Percentiles rank a stretch among this genome's conserved stretches.
These are phyloP conservation scores for Hyaloperonospora brassicae DNA, from an alignment of 352 stramenopile species.

Conservation along the genomic window DNA sequence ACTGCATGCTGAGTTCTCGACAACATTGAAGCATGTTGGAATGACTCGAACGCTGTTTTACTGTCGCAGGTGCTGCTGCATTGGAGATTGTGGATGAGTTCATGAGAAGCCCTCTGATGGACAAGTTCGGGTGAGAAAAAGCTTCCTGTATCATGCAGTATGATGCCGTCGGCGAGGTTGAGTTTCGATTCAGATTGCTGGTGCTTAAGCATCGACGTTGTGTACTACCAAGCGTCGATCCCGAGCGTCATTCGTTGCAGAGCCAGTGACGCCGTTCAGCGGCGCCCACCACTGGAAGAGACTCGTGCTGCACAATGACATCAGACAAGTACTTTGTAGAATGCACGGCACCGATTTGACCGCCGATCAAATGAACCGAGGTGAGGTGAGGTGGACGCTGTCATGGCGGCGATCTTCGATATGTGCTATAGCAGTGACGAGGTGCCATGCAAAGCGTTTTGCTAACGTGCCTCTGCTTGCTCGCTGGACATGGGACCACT, in stretches of 20 bases:
- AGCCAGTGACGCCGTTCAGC: slow-evolving; percentile 2
- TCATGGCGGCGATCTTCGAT: neutral
- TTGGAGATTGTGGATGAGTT: slow-evolving; percentile 81
- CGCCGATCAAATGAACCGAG: slow-evolving; percentile 16
- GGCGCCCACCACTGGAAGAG: slow-evolving; percentile 37
- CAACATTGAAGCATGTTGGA: too few relatives aligned
- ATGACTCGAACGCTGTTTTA: neutral
- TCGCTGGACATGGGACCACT: too few relatives aligned
- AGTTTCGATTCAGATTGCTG: slow-evolving; percentile 4
- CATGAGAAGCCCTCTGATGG: slow-evolving; percentile 65
- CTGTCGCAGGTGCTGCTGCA: slow-evolving; percentile 45
- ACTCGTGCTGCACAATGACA: slow-evolving; percentile 46
- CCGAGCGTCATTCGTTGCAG: neutral
- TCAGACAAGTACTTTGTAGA: slow-evolving; percentile 47
- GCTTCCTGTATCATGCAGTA: neutral
- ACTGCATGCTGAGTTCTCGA: neutral
- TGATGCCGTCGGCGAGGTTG: slow-evolving; percentile 8
- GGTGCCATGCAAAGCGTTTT: too few relatives aligned
- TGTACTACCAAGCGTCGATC: neutral
- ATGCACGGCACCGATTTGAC: slow-evolving; percentile 16
- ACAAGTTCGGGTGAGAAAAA: slow-evolving; percentile 36
- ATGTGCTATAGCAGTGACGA: slow-evolving; percentile 1
- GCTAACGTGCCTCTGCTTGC: too few relatives aligned
- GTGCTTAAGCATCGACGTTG: neutral
- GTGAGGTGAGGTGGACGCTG: slow-evolving; percentile 16